Conservation (phyloP, 2,329 filamentous ascomycete species). For the Dichotomopilus funicola region DNA sequence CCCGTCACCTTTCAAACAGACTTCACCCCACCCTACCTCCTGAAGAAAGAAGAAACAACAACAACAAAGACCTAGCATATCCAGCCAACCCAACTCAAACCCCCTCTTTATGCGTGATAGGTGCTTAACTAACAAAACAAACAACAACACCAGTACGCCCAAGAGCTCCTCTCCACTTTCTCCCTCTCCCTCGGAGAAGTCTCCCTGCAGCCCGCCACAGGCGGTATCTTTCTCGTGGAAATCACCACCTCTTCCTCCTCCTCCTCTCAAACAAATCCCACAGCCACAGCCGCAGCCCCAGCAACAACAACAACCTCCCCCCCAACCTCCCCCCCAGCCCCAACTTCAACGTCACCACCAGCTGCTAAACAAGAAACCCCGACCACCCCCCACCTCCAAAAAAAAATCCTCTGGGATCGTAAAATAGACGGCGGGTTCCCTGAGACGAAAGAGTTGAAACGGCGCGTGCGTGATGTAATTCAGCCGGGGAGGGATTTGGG, state of each 20-base stretch:
- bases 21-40: too few species aligned
- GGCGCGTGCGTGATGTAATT: conserved; percentile 73
- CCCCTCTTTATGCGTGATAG: not conserved
- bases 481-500: conserved; percentile 73
- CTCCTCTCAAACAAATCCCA: not conserved
- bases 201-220: conserved; percentile 75
- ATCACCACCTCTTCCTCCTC: conserved; percentile 38
- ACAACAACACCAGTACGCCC: conserved; percentile 60
- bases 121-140: not conserved
- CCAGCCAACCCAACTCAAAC: not conserved
- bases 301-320: not conserved
- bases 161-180: conserved; percentile 94
- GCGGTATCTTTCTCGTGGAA: conserved; percentile 74
- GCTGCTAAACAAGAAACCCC: too few species aligned
- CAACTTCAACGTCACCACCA: not conserved
- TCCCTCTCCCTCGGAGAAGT: conserved; percentile 77
- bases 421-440: conserved; percentile 85
- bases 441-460: conserved; percentile 87
- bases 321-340: not conserved
- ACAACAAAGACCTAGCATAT: not conserved
- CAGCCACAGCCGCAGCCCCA: conserved; percentile 1
- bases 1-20: too few species aligned
- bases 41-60: not conserved
- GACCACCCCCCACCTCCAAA: not conserved
- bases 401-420: conserved; percentile 71